These are phyloP conservation scores for Oryza meridionalis DNA, from an alignment of 176 grass and related monocot genomes.

Conservation along the genomic window DNA sequence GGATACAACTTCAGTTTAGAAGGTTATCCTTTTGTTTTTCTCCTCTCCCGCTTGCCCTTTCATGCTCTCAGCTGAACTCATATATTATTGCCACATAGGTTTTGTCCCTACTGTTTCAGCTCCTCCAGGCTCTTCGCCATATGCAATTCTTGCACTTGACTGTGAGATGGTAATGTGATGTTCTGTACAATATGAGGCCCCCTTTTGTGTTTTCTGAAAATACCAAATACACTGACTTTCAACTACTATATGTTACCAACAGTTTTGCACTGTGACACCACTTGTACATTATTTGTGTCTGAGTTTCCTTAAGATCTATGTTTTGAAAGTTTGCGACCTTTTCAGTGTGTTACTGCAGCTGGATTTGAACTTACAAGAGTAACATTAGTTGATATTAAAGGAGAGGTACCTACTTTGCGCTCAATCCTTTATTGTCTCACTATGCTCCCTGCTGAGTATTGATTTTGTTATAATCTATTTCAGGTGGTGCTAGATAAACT, in stretches of 20 bases:
- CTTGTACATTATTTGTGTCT: neutral
- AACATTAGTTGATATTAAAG: slow-evolving; percentile 88
- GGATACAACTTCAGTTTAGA: slow-evolving; percentile 67
- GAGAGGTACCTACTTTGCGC: slow-evolving; percentile 61
- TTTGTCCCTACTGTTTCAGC: slow-evolving; percentile 75
- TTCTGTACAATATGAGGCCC: slow-evolving; percentile 10
- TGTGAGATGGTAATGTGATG: slow-evolving; percentile 86
- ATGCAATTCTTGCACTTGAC: slow-evolving; percentile 91
- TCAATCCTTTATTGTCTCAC: slow-evolving; percentile 30
- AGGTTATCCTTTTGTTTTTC: slow-evolving; percentile 47
- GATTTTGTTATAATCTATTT: slow-evolving; percentile 39
- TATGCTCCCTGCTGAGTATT: neutral
- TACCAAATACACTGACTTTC: neutral
- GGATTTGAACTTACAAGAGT: slow-evolving; percentile 98
- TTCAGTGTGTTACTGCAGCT: slow-evolving; percentile 80
- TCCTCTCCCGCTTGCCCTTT: slow-evolving; percentile 17
- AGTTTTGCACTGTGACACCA: neutral
- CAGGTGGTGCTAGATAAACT: slow-evolving; percentile 94
- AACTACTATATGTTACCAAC: neutral
- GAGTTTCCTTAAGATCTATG: neutral
- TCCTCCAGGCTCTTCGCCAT: slow-evolving; percentile 55
- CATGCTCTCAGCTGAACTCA: slow-evolving; percentile 17
- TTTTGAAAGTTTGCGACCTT: slow-evolving; percentile 43
- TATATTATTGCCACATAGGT: slow-evolving; percentile 49
- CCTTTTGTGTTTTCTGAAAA: slow-evolving; percentile 21